Conservation (phyloP, 805 yeast genomes). For the Candida suzukii region DNA sequence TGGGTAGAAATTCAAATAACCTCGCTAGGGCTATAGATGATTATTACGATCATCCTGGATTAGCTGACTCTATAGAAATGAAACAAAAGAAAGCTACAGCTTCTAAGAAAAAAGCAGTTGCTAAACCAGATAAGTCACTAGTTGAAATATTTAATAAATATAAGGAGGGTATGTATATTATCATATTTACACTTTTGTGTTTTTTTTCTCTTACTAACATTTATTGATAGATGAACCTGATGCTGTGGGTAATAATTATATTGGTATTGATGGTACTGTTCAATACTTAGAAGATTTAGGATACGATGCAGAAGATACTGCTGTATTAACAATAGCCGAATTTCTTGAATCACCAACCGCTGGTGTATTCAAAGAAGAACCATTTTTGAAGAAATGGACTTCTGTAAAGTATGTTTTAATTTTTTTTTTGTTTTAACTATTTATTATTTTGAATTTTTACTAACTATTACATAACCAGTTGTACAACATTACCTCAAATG, state of each 20-base stretch:
- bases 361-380: constrained; percentile 48
- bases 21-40: constrained; percentile 18
- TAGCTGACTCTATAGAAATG: constrained; percentile 6
- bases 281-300: constrained; percentile 59
- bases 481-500: constrained; percentile 40
- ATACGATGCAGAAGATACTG: constrained; percentile 67
- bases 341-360: constrained; percentile 58
- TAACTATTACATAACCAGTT: constrained; percentile 3
- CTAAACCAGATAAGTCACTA: constrained; percentile 7
- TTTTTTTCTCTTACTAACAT: background rate
- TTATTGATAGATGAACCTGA: constrained; percentile 9
- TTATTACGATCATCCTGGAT: constrained; percentile 13
- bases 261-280: constrained; percentile 78
- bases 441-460: too few species aligned
- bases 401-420: constrained; percentile 12
- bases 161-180: constrained; percentile 20
- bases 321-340: constrained; percentile 63
- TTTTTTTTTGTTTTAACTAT: background rate
- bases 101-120: background rate
- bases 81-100: background rate
- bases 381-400: constrained; percentile 57
- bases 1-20: constrained; percentile 14
- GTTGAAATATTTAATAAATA: constrained; percentile 27
- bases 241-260: constrained; percentile 25
- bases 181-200: too few species aligned